Conservation (phyloP, 2,329 filamentous ascomycete genomes). For the Ophiosphaerella narmari region DNA sequence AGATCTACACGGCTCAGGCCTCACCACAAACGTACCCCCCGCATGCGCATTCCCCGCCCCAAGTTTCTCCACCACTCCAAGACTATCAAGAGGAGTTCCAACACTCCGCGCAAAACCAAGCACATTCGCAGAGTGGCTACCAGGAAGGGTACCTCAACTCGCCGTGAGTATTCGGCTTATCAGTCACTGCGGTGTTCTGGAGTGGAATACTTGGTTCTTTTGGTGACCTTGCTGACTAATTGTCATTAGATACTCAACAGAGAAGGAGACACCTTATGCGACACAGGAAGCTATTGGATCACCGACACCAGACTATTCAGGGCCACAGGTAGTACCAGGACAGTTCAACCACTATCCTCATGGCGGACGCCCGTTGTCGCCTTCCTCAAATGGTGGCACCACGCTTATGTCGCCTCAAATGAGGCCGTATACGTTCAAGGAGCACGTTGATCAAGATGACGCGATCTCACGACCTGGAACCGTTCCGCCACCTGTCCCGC, state of each 20-base stretch:
- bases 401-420: constrained; percentile 20
- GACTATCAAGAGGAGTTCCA: constrained; percentile 19
- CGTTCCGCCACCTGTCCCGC: constrained; percentile 18
- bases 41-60: constrained; percentile 18
- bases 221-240: constrained; percentile 6
- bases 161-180: constrained; percentile 5
- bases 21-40: constrained; percentile 8
- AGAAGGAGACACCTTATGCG: constrained; percentile 25
- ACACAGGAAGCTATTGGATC: constrained; percentile 5
- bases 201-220: too few relatives aligned
- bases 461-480: constrained; percentile 12
- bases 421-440: constrained; percentile 28
- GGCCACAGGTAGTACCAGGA: constrained; percentile 25
- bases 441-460: constrained; percentile 26
- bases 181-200: neutral
- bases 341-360: constrained; percentile 21
- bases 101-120: constrained; percentile 3
- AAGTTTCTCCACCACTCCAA: constrained; percentile 18
- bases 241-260: constrained; percentile 19
- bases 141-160: constrained; percentile 16
- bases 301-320: constrained; percentile 29
- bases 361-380: constrained; percentile 16
- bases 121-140: constrained; percentile 12
- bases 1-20: constrained; percentile 14
- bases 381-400: constrained; percentile 21